phyloP scores from a whole-genome alignment of 345 rosid species.

The Dipteronia dyeriana region DNA sequence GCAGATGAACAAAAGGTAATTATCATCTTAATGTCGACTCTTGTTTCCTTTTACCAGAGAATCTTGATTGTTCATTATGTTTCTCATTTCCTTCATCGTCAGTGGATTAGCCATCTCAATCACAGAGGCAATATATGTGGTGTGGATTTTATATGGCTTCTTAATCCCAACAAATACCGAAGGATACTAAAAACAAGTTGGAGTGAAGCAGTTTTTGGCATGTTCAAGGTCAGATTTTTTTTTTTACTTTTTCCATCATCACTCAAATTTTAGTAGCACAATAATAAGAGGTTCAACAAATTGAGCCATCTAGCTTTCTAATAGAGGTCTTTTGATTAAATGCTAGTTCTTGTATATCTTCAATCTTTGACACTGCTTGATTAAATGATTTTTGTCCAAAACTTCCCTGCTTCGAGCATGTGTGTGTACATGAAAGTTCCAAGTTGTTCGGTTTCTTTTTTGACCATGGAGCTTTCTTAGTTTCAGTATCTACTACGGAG shows the following conservation, averaged over 20 bases:
- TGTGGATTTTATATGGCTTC: constrained; percentile 98
- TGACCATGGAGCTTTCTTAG: constrained; percentile 23
- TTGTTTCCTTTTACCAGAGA: not conserved
- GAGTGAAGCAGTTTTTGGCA: constrained; percentile 97
- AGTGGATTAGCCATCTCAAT: constrained; percentile 99
- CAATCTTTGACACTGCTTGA: not conserved
- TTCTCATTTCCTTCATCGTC: constrained; percentile 24
- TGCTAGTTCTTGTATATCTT: not conserved
- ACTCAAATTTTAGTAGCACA: not conserved
- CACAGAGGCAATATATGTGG: constrained; percentile 96
- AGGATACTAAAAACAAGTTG: constrained; percentile 79
- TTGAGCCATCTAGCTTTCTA: not conserved
- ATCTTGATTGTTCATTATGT: not conserved
- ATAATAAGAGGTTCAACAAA: not conserved
- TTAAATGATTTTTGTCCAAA: not conserved
- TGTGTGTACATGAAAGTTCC: not conserved
- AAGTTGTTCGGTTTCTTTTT: constrained; percentile 15
- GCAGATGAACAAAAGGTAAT: constrained; percentile 94
- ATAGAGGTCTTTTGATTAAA: not conserved
- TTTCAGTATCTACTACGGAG: constrained; percentile 66
- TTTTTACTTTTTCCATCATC: not conserved
- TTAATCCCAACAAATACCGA: constrained; percentile 77
- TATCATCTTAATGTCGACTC: constrained; percentile 22
- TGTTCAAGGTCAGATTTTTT: constrained; percentile 68
- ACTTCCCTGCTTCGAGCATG: not conserved